Percentiles rank a stretch among this genome's conserved stretches.
phyloP scores from a whole-genome alignment of 2,329 filamentous ascomycete genomes.

The Zymoseptoria passerinii region DNA sequence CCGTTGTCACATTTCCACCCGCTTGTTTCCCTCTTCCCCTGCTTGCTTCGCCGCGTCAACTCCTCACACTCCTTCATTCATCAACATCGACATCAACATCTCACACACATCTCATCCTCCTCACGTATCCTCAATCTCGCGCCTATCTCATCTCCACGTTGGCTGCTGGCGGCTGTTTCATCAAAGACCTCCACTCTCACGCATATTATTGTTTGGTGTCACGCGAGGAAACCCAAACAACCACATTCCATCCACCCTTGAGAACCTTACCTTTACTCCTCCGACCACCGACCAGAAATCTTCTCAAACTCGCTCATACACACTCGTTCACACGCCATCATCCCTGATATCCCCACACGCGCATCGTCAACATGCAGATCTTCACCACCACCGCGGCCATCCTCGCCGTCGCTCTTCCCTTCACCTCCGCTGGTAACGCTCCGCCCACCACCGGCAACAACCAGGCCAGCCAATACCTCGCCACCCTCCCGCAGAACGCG shows the following conservation, averaged over 20 bases:
- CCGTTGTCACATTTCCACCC: neutral
- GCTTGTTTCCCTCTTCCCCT: neutral
- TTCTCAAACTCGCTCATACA: neutral
- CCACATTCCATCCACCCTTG: neutral
- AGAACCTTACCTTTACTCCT: neutral
- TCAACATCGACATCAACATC: neutral
- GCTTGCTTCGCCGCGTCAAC: neutral
- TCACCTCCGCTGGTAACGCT: neutral
- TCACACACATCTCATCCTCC: neutral
- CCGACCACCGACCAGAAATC: neutral
- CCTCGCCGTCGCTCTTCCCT: neutral
- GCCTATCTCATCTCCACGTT: neutral
- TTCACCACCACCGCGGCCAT: neutral
- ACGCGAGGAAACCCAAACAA: neutral
- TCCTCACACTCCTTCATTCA: neutral
- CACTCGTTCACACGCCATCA: neutral
- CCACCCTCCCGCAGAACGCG: slow-evolving; percentile 6
- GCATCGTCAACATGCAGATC: neutral
- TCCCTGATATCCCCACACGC: neutral
- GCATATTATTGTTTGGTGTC: neutral
- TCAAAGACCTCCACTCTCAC: neutral
- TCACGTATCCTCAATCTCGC: neutral
- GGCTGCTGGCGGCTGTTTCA: neutral
- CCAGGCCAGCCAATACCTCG: neutral
- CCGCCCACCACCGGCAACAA: neutral